Evolutionary conservation across 352 stramenopile species (phyloP).

Genomic region (Pythium brassicae): DNA sequence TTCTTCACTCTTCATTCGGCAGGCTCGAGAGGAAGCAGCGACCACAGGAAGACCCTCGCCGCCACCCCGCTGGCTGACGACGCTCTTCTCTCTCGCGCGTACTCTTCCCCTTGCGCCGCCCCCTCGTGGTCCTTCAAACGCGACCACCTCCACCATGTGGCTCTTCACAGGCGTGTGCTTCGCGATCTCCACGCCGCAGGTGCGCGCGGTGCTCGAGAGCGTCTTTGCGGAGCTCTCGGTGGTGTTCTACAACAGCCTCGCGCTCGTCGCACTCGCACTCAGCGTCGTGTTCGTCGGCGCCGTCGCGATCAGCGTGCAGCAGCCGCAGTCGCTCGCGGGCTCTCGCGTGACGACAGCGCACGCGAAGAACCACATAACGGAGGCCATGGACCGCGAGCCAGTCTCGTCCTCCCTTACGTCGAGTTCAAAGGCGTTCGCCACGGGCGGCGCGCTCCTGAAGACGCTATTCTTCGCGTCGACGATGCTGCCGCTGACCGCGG

Average conservation of each 20-base stretch:
- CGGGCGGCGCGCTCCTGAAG: slow-evolving; percentile 12
- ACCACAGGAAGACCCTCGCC: too few relatives aligned
- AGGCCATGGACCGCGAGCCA: too few relatives aligned
- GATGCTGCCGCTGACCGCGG: background rate
- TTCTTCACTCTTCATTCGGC: too few relatives aligned
- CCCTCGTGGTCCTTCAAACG: background rate
- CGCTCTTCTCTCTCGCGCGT: too few relatives aligned
- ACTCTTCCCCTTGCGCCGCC: too few relatives aligned
- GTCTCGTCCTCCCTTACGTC: background rate
- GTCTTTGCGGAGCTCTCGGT: slow-evolving; percentile 61
- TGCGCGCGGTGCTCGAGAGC: slow-evolving; percentile 50
- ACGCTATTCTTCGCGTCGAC: slow-evolving; percentile 16
- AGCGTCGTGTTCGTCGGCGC: slow-evolving; percentile 13
- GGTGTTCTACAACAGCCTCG: slow-evolving; percentile 58
- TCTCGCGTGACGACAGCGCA: slow-evolving; percentile 15
- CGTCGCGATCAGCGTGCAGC: slow-evolving; percentile 3
- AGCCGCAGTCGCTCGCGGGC: slow-evolving; percentile 3
- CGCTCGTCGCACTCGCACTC: slow-evolving; percentile 29
- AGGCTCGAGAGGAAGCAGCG: too few relatives aligned
- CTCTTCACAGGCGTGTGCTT: slow-evolving; percentile 47
- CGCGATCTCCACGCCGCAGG: slow-evolving; percentile 45
- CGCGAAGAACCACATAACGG: too few relatives aligned
- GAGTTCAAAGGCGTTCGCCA: slow-evolving; percentile 5
- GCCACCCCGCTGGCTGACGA: too few relatives aligned
- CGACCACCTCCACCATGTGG: slow-evolving; percentile 36